phyloP scores from a whole-genome alignment of 1,284 basidiomycete genomes.

The Melampsora americana region DNA sequence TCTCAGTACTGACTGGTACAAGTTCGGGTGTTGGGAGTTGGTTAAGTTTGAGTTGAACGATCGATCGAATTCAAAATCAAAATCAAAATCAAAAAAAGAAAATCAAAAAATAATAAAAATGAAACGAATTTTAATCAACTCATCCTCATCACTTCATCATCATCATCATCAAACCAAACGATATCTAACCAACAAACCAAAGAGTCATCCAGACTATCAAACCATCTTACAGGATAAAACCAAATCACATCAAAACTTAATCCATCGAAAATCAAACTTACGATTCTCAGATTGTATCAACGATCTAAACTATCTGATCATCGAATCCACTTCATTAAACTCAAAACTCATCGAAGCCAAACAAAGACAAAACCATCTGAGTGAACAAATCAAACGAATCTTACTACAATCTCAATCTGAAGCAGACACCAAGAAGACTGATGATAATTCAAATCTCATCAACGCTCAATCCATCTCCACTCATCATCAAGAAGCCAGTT shows the following conservation, averaged over 20 bases:
- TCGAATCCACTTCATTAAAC: slow-evolving; percentile 40
- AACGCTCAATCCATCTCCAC: slow-evolving; percentile 18
- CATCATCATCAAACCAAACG: no score
- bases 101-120: no score
- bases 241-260: slow-evolving; percentile 45
- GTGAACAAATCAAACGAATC: slow-evolving; percentile 27
- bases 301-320: slow-evolving; percentile 44
- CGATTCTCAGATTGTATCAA: slow-evolving; percentile 39
- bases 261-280: slow-evolving; percentile 48
- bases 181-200: no score
- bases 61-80: no score
- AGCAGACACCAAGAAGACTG: background rate
- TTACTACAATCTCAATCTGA: background rate
- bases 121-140: no score
- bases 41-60: no score
- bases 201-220: no score
- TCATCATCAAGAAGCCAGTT: slow-evolving; percentile 34
- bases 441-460: slow-evolving; percentile 20
- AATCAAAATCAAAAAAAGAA: no score
- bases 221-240: slow-evolving; percentile 38
- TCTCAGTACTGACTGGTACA: no score
- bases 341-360: slow-evolving; percentile 30
- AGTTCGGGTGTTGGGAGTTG: no score
- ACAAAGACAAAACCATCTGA: slow-evolving; percentile 45
- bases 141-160: no score